Evolutionary conservation across 2,329 filamentous ascomycete genomes (phyloP), one percentile per base, ranked within the genome.

Genomic region (Lithohypha guttulata): DNA sequence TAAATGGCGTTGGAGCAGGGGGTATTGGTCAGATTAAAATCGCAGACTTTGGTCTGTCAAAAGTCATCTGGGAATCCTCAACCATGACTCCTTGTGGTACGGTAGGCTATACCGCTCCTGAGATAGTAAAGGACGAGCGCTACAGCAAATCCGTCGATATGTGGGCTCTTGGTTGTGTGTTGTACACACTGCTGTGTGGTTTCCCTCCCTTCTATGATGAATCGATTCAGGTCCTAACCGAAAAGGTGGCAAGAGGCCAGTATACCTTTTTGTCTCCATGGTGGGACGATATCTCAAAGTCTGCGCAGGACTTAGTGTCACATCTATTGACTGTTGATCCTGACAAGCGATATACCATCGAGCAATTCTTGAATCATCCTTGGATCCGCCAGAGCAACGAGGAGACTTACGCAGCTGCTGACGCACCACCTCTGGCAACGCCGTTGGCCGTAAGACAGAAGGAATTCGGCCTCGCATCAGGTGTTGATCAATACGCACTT

Each of bases 51-150:
- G 91, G 91, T 39, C 70, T 98, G 7, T 95, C 89, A 47, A 98
- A 98, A 65, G 83, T 98, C 50, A 85, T 98, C 11, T 98, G 91
- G 91, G 91, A 96, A 54, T 91, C 78, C 51, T 84, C 93, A 57
- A 98, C 91, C 7, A 96, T 95, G 84, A 98, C 91, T 2, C 91
- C 91, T n/a, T 98, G 91, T 59, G 91, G 91, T 42, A 98, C 91
- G 0, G 91, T 96, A 42, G 91, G 91, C 29, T 98, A 98, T 64
- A 96, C 91, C 94, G 91, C 91, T 3, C 91, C 91, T 6, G 91
- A 98, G 58, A 98, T 98, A 47, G 91, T 98, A 59, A 96, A 96
- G 64, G 91, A 98, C 62, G 91, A 98, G 64, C 78, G 87, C 15
- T 98, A 98, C 62, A 96, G 89, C 25, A 98, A 96, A 69, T 93